Percentiles rank a stretch among this genome's conserved stretches.
These are phyloP conservation scores for Chamaenerion angustifolium DNA, from an alignment of 345 rosid species.

Conservation along the genomic window DNA sequence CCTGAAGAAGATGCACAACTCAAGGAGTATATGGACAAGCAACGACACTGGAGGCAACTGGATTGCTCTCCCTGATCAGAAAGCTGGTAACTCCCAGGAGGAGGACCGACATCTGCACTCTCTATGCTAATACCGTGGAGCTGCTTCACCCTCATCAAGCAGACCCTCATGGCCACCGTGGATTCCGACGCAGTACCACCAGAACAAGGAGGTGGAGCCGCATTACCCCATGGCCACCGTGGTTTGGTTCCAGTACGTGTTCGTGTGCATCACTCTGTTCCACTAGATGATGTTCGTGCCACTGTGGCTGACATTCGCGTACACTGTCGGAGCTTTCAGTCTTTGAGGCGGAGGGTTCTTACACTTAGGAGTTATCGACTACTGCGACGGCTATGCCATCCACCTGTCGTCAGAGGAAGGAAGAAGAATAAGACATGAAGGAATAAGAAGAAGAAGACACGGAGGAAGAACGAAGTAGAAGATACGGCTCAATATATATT, in stretches of 20 bases:
- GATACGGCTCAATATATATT: too few species aligned
- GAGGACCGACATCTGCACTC: conserved; percentile 64
- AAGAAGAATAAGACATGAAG: too few species aligned
- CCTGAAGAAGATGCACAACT: conserved; percentile 90
- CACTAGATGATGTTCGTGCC: conserved; percentile 35
- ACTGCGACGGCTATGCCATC: conserved; percentile 27
- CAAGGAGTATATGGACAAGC: conserved; percentile 42
- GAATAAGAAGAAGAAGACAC: too few species aligned
- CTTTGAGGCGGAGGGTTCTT: conserved; percentile 22
- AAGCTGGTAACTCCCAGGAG: conserved; percentile 83
- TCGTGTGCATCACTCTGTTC: conserved; percentile 26
- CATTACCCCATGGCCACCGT: conserved; percentile 21
- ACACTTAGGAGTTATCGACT: conserved; percentile 22
- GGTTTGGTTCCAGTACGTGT: conserved; percentile 28
- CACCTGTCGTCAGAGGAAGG: conserved; percentile 30
- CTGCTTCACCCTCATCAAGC: too few species aligned
- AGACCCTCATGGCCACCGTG: conserved; percentile 3
- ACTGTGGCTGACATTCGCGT: conserved; percentile 24
- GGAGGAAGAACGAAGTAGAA: too few species aligned
- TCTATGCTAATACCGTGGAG: conserved; percentile 49
- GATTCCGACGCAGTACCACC: conserved; percentile 7
- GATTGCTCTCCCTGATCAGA: conserved; percentile 75
- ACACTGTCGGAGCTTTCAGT: conserved; percentile 24
- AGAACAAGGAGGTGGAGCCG: background rate
- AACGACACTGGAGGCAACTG: conserved; percentile 72